These are phyloP conservation scores for Posidonia australis DNA, from an alignment of 106 monocot genomes.

Conservation along the genomic window DNA sequence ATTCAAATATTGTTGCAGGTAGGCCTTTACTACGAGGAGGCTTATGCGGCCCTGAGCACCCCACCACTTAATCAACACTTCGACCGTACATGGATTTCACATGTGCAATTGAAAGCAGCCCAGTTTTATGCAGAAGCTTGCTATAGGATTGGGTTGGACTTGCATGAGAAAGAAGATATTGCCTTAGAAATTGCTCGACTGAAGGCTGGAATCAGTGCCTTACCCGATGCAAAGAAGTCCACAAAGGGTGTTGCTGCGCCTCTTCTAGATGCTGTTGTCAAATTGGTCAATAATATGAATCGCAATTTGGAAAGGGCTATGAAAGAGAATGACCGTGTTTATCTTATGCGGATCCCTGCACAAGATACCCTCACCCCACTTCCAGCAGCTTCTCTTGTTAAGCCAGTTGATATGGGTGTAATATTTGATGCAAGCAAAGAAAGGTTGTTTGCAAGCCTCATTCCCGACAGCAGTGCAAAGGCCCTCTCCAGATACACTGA, in stretches of 20 bases:
- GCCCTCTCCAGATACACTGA: conserved; percentile 60
- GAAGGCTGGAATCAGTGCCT: conserved; percentile 43
- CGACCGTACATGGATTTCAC: conserved; percentile 46
- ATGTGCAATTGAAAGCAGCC: conserved; percentile 48
- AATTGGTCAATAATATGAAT: conserved; percentile 46
- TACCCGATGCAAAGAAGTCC: conserved; percentile 55
- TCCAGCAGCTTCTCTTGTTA: conserved; percentile 66
- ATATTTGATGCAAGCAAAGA: conserved; percentile 64
- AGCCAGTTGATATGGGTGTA: conserved; percentile 38
- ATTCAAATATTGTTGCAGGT: conserved; percentile 24
- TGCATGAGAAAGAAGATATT: conserved; percentile 72
- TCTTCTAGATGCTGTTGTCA: conserved; percentile 50
- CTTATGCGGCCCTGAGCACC: conserved; percentile 29
- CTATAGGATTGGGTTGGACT: conserved; percentile 42
- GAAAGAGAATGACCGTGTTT: conserved; percentile 76
- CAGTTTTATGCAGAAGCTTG: conserved; percentile 73
- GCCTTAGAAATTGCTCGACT: conserved; percentile 68
- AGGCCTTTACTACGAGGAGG: conserved; percentile 43
- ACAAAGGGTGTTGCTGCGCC: conserved; percentile 52
- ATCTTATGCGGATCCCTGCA: conserved; percentile 58
- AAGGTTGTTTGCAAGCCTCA: conserved; percentile 37
- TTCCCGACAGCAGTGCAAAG: conserved; percentile 56
- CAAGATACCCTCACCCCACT: conserved; percentile 35
- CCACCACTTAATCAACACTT: conserved; percentile 57
- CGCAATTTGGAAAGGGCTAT: conserved; percentile 56